Evolutionary conservation across 371 early-diverging fungal genomes (phyloP).

Genomic region (Actinomucor elegans): DNA sequence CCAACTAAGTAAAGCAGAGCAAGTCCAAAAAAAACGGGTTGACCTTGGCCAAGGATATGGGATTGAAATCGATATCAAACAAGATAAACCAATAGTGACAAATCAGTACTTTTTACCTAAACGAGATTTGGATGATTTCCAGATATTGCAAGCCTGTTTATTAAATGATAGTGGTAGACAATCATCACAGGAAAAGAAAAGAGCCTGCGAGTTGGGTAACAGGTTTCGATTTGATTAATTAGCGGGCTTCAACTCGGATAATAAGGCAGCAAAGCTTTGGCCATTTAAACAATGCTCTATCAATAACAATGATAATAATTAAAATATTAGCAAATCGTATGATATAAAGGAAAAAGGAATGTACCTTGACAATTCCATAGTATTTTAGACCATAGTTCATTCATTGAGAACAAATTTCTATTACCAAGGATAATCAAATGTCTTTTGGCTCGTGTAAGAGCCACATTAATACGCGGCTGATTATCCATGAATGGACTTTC

Average conservation of each 20-base stretch:
- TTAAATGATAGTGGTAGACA: no score
- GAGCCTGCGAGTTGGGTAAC: slow-evolving; percentile 4
- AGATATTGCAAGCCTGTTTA: not conserved
- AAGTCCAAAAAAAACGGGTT: no score
- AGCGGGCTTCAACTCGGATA: not conserved
- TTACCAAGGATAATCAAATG: slow-evolving; percentile 69
- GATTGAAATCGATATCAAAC: no score
- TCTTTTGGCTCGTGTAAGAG: slow-evolving; percentile 61
- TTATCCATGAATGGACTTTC: slow-evolving; percentile 59
- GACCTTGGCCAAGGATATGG: no score
- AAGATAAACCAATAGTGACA: no score
- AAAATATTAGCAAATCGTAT: no score
- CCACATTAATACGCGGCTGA: slow-evolving; percentile 58
- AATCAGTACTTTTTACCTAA: slow-evolving; percentile 11
- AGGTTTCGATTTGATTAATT: slow-evolving; percentile 7
- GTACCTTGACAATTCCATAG: slow-evolving; percentile 44
- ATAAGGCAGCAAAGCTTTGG: slow-evolving; percentile 1
- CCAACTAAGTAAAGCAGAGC: no score
- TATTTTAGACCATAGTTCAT: slow-evolving; percentile 38
- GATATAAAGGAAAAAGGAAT: not conserved
- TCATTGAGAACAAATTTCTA: slow-evolving; percentile 25
- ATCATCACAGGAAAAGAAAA: no score
- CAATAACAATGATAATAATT: not conserved
- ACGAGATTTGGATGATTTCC: slow-evolving; percentile 1
- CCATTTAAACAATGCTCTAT: slow-evolving; percentile 20